phyloP scores from a whole-genome alignment of 2,329 filamentous ascomycete genomes.

The Didymella pomorum region DNA sequence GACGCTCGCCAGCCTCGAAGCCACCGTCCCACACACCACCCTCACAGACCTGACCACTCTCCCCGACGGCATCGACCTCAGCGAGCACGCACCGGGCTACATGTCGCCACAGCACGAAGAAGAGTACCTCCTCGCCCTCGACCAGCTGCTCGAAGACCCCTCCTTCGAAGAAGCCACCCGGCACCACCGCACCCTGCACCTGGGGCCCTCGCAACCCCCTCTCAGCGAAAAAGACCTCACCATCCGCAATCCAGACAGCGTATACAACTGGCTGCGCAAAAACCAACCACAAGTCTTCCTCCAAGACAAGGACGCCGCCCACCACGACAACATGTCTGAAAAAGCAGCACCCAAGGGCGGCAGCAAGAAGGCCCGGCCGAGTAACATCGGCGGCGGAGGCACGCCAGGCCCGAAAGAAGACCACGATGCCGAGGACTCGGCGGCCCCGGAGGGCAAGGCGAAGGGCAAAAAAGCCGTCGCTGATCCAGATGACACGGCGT shows the following conservation, averaged over 20 bases:
- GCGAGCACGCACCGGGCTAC: conserved; percentile 69
- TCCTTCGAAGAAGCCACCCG: conserved; percentile 61
- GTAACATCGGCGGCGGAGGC: conserved; percentile 40
- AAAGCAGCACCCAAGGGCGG: conserved; percentile 40
- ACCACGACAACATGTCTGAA: conserved; percentile 50
- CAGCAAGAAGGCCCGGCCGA: conserved; percentile 45
- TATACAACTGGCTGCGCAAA: conserved; percentile 93
- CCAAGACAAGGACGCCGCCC: conserved; percentile 67
- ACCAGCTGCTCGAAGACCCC: conserved; percentile 60
- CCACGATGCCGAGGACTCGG: conserved; percentile 54
- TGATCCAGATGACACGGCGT: conserved; percentile 55
- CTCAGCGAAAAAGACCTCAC: conserved; percentile 61
- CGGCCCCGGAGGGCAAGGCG: conserved; percentile 41
- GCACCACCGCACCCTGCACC: conserved; percentile 51
- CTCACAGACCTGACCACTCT: conserved; percentile 43
- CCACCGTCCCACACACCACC: conserved; percentile 52
- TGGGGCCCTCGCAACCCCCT: conserved; percentile 51
- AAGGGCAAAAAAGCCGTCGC: conserved; percentile 43
- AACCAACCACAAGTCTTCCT: conserved; percentile 85
- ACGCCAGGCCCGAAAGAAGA: conserved; percentile 48
- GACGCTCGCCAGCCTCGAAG: conserved; percentile 51
- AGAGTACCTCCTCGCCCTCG: conserved; percentile 74
- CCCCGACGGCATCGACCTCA: conserved; percentile 56
- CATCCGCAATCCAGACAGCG: conserved; percentile 83
- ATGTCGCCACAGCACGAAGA: conserved; percentile 75